Percentiles rank a stretch among this genome's conserved stretches.
These are phyloP conservation scores for Talaromyces trachyspermus DNA, from an alignment of 495 filamentous ascomycete species.

Conservation along the genomic window DNA sequence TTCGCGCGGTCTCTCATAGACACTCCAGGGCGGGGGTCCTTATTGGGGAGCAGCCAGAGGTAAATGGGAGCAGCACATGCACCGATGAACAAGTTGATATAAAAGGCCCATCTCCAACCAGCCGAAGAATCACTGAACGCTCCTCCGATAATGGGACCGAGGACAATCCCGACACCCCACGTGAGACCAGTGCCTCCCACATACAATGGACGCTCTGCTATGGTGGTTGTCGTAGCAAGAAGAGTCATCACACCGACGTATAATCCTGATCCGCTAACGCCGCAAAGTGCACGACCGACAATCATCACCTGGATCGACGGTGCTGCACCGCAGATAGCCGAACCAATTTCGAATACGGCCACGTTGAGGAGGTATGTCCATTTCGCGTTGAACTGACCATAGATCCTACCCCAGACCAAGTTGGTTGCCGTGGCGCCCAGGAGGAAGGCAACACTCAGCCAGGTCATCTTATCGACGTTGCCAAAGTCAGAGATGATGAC, in stretches of 20 bases:
- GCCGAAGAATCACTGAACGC: constrained; percentile 47
- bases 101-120: constrained; percentile 63
- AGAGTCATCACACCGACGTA: constrained; percentile 31
- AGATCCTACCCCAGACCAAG: constrained; percentile 41
- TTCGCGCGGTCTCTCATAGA: constrained; percentile 26
- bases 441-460: too few species aligned
- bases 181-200: constrained; percentile 24
- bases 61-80: constrained; percentile 47
- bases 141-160: constrained; percentile 57
- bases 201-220: constrained; percentile 28
- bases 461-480: constrained; percentile 40
- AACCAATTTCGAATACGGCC: constrained; percentile 43
- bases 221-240: constrained; percentile 22
- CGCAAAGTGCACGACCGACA: constrained; percentile 42
- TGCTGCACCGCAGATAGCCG: constrained; percentile 49
- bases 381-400: constrained; percentile 46
- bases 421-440: too few species aligned
- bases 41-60: constrained; percentile 46
- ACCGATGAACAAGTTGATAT: constrained; percentile 59
- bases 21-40: constrained; percentile 34
- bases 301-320: constrained; percentile 45
- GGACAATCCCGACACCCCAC: constrained; percentile 45
- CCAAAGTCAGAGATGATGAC: constrained; percentile 38
- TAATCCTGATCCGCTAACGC: constrained; percentile 27
- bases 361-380: constrained; percentile 44